These are phyloP conservation scores for Nepenthes alata DNA, from an alignment of 179 eudicot genomes.

Conservation along the genomic window DNA sequence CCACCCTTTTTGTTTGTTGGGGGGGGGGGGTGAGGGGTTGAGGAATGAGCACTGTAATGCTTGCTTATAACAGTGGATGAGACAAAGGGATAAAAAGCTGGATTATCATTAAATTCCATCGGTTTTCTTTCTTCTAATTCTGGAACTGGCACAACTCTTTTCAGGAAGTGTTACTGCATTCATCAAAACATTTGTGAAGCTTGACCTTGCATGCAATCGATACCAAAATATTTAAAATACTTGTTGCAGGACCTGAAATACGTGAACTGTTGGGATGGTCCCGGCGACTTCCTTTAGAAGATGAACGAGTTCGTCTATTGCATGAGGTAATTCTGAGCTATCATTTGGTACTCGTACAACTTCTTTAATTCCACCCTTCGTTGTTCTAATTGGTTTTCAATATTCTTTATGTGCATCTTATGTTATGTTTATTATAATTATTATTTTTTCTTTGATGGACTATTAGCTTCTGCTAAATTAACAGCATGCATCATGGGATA, in stretches of 20 bases:
- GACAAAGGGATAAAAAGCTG: no score
- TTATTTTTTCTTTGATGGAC: background rate
- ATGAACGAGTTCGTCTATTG: slow-evolving; percentile 66
- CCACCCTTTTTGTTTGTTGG: no score
- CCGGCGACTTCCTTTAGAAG: slow-evolving; percentile 68
- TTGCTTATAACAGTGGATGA: no score
- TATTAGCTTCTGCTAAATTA: background rate
- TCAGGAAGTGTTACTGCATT: background rate
- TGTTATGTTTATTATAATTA: no score
- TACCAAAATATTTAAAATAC: slow-evolving; percentile 8
- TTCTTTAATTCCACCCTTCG: background rate
- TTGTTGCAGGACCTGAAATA: slow-evolving; percentile 49
- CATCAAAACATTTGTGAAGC: background rate
- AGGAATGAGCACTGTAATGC: no score
- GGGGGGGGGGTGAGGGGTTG: no score
- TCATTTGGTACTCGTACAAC: background rate
- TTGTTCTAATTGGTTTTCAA: background rate
- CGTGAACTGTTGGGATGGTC: slow-evolving; percentile 68
- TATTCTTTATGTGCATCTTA: background rate
- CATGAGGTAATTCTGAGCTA: slow-evolving; percentile 43
- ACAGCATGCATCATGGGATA: slow-evolving; percentile 9
- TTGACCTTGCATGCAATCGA: background rate
- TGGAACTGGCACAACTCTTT: no score
- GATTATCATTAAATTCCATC: no score
- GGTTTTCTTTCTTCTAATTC: no score